Evolutionary conservation across 2,329 filamentous ascomycete genomes (phyloP).

Genomic region (Incumbomyces delicatus): DNA sequence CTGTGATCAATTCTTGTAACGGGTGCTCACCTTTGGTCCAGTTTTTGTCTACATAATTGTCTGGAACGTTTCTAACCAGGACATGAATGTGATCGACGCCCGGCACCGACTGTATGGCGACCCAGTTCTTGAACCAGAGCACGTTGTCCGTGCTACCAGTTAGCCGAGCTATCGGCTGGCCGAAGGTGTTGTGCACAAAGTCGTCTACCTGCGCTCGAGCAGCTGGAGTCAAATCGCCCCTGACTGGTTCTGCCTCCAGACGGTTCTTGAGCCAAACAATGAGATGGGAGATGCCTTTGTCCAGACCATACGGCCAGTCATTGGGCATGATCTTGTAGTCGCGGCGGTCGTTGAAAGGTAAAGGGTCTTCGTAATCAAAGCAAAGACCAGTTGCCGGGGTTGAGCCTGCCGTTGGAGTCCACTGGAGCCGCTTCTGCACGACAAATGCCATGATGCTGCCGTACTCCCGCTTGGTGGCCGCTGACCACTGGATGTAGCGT

Average conservation of each 20-base stretch:
- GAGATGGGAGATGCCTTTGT: conserved; percentile 45
- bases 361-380: conserved; percentile 36
- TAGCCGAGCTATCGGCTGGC: conserved; percentile 29
- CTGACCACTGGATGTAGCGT: conserved; percentile 52
- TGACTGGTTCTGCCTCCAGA: conserved; percentile 35
- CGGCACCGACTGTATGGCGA: conserved; percentile 50
- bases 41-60: conserved; percentile 30
- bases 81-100: conserved; percentile 50
- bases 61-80: conserved; percentile 40
- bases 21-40: conserved; percentile 32
- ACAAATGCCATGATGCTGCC: conserved; percentile 49
- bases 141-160: conserved; percentile 36
- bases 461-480: conserved; percentile 44
- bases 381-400: conserved; percentile 23
- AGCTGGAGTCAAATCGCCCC: conserved; percentile 43
- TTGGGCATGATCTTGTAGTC: conserved; percentile 52
- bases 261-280: conserved; percentile 48
- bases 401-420: conserved; percentile 28
- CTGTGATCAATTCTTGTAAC: not conserved
- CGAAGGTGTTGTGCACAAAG: conserved; percentile 43
- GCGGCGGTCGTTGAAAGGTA: conserved; percentile 43
- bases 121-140: conserved; percentile 58
- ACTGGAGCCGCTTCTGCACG: conserved; percentile 44
- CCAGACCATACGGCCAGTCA: conserved; percentile 55
- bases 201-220: conserved; percentile 38